These are phyloP conservation scores for Talaromyces piceae DNA, from an alignment of 2,329 filamentous ascomycete genomes.

Conservation along the genomic window DNA sequence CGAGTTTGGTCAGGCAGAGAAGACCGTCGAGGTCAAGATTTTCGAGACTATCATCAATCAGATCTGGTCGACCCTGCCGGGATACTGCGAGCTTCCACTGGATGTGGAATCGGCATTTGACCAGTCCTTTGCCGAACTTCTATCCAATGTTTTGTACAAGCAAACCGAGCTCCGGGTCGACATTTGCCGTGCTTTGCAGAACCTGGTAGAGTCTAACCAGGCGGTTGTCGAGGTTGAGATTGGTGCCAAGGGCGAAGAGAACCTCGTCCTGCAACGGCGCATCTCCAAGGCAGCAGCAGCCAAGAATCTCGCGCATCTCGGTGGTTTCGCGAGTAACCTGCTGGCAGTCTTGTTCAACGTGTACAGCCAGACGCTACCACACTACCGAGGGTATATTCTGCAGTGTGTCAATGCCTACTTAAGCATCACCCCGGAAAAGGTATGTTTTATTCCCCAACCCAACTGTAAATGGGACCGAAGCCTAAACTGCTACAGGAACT, in stretches of 20 bases:
- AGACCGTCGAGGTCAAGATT: slow-evolving; percentile 95
- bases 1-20: slow-evolving; percentile 71
- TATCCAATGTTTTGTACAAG: slow-evolving; percentile 87
- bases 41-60: slow-evolving; percentile 95
- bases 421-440: slow-evolving; percentile 68
- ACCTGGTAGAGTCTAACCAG: slow-evolving; percentile 85
- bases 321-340: slow-evolving; percentile 74
- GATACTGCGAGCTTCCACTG: slow-evolving; percentile 87
- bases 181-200: slow-evolving; percentile 78
- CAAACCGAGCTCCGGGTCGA: slow-evolving; percentile 81
- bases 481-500: slow-evolving; percentile 50
- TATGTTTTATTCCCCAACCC: slow-evolving; percentile 17
- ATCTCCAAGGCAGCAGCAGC: slow-evolving; percentile 67
- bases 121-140: slow-evolving; percentile 77
- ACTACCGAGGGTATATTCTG: slow-evolving; percentile 82
- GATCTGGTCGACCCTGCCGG: slow-evolving; percentile 87
- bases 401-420: slow-evolving; percentile 93
- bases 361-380: slow-evolving; percentile 90
- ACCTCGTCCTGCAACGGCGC: slow-evolving; percentile 68
- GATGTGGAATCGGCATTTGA: slow-evolving; percentile 74
- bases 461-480: slow-evolving; percentile 5
- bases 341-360: slow-evolving; percentile 98
- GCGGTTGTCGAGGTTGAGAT: slow-evolving; percentile 61
- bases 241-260: slow-evolving; percentile 51
- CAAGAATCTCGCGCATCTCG: slow-evolving; percentile 75